Conservation (phyloP, 1,284 basidiomycete genomes). For the Sanghuangporus baumii region DNA sequence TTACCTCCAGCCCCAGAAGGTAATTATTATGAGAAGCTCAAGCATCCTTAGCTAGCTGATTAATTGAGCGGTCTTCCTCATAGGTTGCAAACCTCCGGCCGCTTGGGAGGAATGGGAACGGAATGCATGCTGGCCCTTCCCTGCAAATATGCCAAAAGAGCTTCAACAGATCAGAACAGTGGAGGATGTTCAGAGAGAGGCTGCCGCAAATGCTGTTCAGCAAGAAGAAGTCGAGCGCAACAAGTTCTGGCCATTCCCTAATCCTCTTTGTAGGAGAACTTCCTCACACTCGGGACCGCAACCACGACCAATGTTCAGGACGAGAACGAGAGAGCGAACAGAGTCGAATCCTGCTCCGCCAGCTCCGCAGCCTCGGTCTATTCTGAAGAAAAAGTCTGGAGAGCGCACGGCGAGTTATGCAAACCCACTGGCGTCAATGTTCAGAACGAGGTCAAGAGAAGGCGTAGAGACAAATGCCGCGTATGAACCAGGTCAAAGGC, state of each 20-base stretch:
- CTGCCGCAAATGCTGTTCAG: background rate
- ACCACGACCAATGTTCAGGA: background rate
- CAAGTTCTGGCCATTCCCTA: slow-evolving; percentile 5
- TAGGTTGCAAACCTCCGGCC: background rate
- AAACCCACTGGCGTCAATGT: too few species aligned
- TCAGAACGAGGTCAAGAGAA: too few species aligned
- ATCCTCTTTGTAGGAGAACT: background rate
- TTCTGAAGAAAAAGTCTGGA: background rate
- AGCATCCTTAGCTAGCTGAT: background rate
- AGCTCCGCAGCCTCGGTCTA: background rate
- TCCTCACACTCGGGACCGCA: background rate
- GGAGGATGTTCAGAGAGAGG: background rate
- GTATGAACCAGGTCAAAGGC: too few species aligned
- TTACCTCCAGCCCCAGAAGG: background rate
- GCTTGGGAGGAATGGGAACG: slow-evolving; percentile 14
- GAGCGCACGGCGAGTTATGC: too few species aligned
- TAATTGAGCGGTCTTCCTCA: background rate
- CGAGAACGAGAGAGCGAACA: background rate
- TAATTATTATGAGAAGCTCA: background rate
- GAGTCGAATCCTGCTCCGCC: background rate
- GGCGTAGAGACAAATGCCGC: too few species aligned
- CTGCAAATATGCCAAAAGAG: background rate
- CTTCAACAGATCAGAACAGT: background rate
- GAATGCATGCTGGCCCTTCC: slow-evolving; percentile 9
- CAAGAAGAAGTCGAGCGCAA: background rate